Percentiles rank a stretch among this genome's conserved stretches.
Evolutionary conservation across 441 rosid genomes (phyloP).

Genomic region (Euphorbia celastroides): DNA sequence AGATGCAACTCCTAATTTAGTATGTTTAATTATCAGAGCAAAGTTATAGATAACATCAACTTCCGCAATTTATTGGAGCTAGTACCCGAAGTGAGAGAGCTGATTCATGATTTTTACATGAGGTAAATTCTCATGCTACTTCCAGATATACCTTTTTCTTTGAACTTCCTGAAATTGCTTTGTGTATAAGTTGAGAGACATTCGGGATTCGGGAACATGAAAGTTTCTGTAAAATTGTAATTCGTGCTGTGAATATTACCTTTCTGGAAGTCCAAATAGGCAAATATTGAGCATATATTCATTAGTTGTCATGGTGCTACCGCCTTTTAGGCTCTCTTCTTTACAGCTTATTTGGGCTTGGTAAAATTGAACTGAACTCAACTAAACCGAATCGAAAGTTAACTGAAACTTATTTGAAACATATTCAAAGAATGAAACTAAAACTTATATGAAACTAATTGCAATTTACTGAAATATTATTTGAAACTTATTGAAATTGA

Average conservation of each 20-base stretch:
- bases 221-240: not conserved
- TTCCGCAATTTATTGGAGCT: slow-evolving; percentile 93
- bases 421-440: no score
- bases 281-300: not conserved
- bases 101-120: slow-evolving; percentile 88
- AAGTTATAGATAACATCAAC: slow-evolving; percentile 85
- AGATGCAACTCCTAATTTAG: slow-evolving; percentile 15
- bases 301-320: not conserved
- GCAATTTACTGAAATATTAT: no score
- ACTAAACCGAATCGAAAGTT: no score
- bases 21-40: slow-evolving; percentile 50
- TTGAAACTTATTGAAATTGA: no score
- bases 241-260: not conserved
- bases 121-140: slow-evolving; percentile 41
- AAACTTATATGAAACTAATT: no score
- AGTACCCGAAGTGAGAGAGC: slow-evolving; percentile 98
- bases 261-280: not conserved
- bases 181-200: not conserved
- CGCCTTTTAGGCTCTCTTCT: no score
- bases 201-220: not conserved
- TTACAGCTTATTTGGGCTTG: no score
- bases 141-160: not conserved
- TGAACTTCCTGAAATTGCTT: not conserved
- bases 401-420: no score
- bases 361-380: no score